Evolutionary conservation across 768 basidiomycete species (phyloP), one percentile per base, ranked within the genome.

Genomic region (Serendipita sp.): DNA sequence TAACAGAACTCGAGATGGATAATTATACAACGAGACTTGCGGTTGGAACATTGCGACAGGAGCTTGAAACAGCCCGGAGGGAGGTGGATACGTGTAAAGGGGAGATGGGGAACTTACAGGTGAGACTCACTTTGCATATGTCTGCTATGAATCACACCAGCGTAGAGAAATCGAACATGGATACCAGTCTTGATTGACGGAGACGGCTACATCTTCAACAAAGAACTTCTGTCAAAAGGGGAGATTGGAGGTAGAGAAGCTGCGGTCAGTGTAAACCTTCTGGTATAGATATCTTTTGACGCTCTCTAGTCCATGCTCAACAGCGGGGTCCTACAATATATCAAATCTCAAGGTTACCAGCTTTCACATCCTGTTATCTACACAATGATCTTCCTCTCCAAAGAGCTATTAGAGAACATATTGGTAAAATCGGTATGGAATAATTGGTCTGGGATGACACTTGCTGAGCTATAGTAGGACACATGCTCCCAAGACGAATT

Each of bases 131-230:
- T 13, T 13, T 40, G 37, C 5, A 40, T 18, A 18, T 50, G 18
- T 5, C 48, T 8, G 16, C 29, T 5, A 8, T 8, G 48, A 18
- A 31, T 31, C 5, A 50, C n/a, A 8, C 5, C 16, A 18, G 8
- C 48, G 16, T 16, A 50, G 48, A 5, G 2, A 6, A 16, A 50
- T 50, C 29, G 18, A n/a, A 50, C n/a, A 18, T 36, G 88, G 68
- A 83, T 89, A 65, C 78, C 87, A 67, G 87, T 86, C 69, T 80
- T 86, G 67, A 78, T 90, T 69, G 85, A 89, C 68, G 87, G 85
- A 44, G 83, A 88, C 71, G 80, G 81, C 55, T 81, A 82, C 67
- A 74, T 87, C 68, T 89, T 90, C 75, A 76, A 76, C 64, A 78
- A 76, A 55, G 74, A 81, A 18, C 77, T 85, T 65, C 73, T 90